A percentile compares a stretch with the other conserved stretches of the same genome.
Evolutionary conservation across 306 rosid species (phyloP).

Genomic region (Biancaea sappan): DNA sequence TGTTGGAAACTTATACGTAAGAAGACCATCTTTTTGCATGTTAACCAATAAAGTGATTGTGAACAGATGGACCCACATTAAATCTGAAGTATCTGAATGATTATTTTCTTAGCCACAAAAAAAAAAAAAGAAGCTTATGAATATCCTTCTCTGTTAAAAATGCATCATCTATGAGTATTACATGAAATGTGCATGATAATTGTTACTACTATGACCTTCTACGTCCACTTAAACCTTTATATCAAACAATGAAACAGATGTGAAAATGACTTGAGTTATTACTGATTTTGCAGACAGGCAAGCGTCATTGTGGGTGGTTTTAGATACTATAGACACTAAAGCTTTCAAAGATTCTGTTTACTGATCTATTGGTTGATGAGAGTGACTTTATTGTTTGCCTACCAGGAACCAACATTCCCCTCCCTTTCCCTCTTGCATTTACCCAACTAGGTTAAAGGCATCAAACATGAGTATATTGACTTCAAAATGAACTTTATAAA

Average conservation of each 20-base stretch:
- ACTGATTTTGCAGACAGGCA: not conserved
- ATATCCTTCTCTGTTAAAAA: not conserved
- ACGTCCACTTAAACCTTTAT: not conserved
- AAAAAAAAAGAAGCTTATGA: not conserved
- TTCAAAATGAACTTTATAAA: not conserved
- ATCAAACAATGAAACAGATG: not conserved
- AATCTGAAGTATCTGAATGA: slow-evolving; percentile 14
- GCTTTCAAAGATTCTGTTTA: not conserved
- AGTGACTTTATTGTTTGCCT: not conserved
- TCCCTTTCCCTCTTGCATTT: not conserved
- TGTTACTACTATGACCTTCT: not conserved
- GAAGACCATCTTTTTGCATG: not conserved
- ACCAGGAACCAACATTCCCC: not conserved
- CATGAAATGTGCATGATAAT: not conserved
- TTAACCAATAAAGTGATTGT: not conserved
- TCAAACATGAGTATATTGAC: slow-evolving; percentile 15
- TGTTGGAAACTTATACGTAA: not conserved
- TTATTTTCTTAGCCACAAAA: not conserved
- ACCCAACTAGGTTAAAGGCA: not conserved
- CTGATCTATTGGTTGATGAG: slow-evolving; percentile 8
- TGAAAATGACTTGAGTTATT: not conserved
- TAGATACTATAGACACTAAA: not conserved
- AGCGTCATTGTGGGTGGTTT: not conserved
- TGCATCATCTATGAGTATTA: slow-evolving; percentile 11
- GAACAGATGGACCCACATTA: not conserved